Percentiles rank a stretch among this genome's conserved stretches.
Conservation (phyloP, 1,284 basidiomycete genomes). For the Irpex sp. region DNA sequence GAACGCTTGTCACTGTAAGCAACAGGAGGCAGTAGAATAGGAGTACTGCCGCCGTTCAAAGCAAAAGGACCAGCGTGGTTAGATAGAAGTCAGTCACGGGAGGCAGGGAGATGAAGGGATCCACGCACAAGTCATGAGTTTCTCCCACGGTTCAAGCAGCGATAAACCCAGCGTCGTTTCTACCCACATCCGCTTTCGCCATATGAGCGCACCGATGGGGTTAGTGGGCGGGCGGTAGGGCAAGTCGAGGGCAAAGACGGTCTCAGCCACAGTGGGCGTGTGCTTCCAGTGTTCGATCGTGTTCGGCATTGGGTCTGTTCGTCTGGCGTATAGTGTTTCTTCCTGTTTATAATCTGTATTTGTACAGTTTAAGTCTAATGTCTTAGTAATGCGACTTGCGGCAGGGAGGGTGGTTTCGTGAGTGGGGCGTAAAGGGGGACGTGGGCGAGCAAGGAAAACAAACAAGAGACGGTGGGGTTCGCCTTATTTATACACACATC, state of each 20-base stretch:
- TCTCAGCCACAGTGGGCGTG: slow-evolving; percentile 19
- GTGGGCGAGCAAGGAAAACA: no score
- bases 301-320: slow-evolving; percentile 14
- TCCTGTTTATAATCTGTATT: no score
- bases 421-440: no score
- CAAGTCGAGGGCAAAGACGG: slow-evolving; percentile 24
- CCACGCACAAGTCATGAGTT: slow-evolving; percentile 46
- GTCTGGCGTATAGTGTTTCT: no score
- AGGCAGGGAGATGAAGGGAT: slow-evolving; percentile 1
- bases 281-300: slow-evolving; percentile 22
- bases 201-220: slow-evolving; percentile 34
- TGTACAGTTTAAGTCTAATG: no score
- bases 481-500: no score
- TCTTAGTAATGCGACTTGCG: no score
- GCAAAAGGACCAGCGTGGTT: background rate
- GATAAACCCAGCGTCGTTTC: slow-evolving; percentile 51
- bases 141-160: slow-evolving; percentile 60
- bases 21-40: slow-evolving; percentile 27
- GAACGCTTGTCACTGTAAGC: slow-evolving; percentile 30
- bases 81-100: background rate
- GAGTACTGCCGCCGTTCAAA: slow-evolving; percentile 20
- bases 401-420: no score
- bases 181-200: slow-evolving; percentile 47
- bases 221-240: slow-evolving; percentile 35
- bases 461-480: no score